Evolutionary conservation across 768 basidiomycete genomes (phyloP).

Genomic region (Dacryopinax spathularia): DNA sequence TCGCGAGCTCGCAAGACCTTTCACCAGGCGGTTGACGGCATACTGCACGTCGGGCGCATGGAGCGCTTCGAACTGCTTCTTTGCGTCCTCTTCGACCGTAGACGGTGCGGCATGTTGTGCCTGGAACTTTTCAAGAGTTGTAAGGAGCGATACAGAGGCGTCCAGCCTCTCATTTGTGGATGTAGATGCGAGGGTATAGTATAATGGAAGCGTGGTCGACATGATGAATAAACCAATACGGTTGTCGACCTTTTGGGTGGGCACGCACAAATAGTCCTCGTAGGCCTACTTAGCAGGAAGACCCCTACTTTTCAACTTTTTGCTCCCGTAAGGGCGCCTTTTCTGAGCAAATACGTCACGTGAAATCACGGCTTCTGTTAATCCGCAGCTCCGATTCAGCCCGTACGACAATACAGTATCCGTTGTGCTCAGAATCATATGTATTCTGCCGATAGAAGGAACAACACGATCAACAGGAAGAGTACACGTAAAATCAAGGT

Average conservation of each 20-base stretch:
- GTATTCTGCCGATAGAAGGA: too few species aligned
- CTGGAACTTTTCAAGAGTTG: constrained; percentile 76
- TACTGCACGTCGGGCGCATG: constrained; percentile 91
- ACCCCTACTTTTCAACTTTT: constrained; percentile 4
- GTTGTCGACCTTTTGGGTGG: neutral
- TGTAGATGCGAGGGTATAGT: constrained; percentile 82
- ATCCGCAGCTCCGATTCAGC: neutral
- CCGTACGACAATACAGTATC: too few species aligned
- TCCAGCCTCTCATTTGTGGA: constrained; percentile 67
- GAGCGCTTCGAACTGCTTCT: constrained; percentile 33
- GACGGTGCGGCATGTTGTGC: constrained; percentile 27
- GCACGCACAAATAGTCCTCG: too few species aligned
- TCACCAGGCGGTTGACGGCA: constrained; percentile 69
- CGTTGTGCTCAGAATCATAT: too few species aligned
- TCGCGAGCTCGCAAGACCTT: constrained; percentile 80
- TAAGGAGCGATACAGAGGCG: constrained; percentile 72
- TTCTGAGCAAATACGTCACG: neutral
- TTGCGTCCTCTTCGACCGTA: constrained; percentile 21
- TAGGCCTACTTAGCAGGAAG: too few species aligned
- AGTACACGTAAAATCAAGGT: neutral
- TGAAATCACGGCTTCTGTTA: neutral
- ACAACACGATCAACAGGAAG: neutral
- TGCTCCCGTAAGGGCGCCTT: neutral
- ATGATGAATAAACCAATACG: constrained; percentile 29
- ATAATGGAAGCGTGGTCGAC: constrained; percentile 81